Percentiles rank a stretch among this genome's conserved stretches.
phyloP scores from a whole-genome alignment of 805 yeast genomes.

The Cyberlindnera xylosilytica region DNA sequence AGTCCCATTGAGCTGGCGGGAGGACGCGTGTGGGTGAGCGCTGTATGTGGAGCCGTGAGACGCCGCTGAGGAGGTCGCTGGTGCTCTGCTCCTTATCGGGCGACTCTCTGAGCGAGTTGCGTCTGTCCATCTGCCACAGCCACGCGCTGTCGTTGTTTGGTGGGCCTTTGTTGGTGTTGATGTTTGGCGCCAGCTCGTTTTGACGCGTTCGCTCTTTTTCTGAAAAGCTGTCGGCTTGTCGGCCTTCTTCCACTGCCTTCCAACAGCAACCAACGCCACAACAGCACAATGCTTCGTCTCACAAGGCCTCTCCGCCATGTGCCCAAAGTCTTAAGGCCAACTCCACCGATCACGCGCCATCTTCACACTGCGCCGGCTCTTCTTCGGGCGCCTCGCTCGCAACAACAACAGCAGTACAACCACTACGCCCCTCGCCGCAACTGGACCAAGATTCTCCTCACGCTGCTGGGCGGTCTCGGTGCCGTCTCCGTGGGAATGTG shows the following conservation, averaged over 20 bases:
- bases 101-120: conserved; percentile 7
- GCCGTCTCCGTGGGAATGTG: conserved; percentile 28
- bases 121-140: conserved; percentile 7
- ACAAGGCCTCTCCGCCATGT: no score
- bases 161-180: no score
- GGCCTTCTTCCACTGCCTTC: no score
- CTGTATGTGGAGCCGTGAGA: conserved; percentile 10
- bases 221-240: no score
- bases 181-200: no score
- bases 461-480: conserved; percentile 25
- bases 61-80: conserved; percentile 12
- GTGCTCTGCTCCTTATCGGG: conserved; percentile 11
- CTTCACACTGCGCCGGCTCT: no score
- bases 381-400: conserved; percentile 5
- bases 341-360: no score
- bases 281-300: no score
- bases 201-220: no score
- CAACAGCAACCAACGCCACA: no score
- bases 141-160: not conserved
- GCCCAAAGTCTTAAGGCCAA: no score
- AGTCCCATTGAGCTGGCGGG: conserved; percentile 13
- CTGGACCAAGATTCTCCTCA: conserved; percentile 19
- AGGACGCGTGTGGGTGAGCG: conserved; percentile 4
- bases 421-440: conserved; percentile 14
- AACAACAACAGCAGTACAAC: not conserved